A percentile compares a stretch with the other conserved stretches of the same genome.
These are phyloP conservation scores for Eimeria necatrix DNA, from an alignment of 169 alveolate genomes.

Conservation along the genomic window DNA sequence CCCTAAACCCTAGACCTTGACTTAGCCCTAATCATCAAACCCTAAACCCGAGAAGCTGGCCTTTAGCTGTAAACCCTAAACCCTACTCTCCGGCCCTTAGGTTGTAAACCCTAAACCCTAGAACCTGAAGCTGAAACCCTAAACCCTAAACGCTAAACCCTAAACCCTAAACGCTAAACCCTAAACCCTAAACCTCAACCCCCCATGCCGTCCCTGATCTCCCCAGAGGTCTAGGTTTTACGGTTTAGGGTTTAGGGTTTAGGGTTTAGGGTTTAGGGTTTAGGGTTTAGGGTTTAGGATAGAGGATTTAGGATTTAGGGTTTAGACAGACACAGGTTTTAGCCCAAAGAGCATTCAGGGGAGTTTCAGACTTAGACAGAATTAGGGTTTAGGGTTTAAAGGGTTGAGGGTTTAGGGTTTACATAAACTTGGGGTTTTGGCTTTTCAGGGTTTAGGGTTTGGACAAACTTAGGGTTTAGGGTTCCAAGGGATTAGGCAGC, in stretches of 20 bases:
- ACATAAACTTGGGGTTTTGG: no score
- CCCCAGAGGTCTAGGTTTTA: neutral
- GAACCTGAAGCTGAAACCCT: neutral
- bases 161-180: conserved; percentile 36
- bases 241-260: no score
- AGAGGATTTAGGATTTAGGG: no score
- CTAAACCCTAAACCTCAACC: neutral
- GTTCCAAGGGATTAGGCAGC: no score
- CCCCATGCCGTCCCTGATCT: no score
- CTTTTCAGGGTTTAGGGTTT: no score
- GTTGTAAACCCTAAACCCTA: conserved; percentile 33
- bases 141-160: conserved; percentile 19
- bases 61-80: neutral
- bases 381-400: no score
- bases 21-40: neutral
- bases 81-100: conserved; percentile 2
- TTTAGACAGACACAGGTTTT: no score
- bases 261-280: conserved; percentile 23
- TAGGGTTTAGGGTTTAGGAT: conserved; percentile 41
- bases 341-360: no score
- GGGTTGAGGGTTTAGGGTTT: no score
- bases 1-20: conserved; percentile 39
- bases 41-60: neutral
- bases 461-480: no score
- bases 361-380: no score